Evolutionary conservation across 1,139 yeast species (phyloP), one percentile per base, ranked within the genome.

Genomic region (Taiozyma sp.): DNA sequence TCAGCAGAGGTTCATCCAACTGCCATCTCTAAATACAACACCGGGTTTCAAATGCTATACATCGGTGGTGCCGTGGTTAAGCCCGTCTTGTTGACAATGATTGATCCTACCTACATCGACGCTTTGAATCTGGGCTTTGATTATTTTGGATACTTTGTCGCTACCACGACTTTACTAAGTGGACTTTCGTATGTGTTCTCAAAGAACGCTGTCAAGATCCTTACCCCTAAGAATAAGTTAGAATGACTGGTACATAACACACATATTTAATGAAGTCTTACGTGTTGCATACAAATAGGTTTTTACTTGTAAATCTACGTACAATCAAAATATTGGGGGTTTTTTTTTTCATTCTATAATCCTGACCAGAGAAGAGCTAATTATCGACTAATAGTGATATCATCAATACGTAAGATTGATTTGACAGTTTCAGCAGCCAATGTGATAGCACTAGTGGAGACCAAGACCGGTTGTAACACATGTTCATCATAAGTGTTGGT

Each of bases 371-470:
- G 34, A 32, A 32, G 14, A 37, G 41, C 24, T 37, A 45, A 45
- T 64, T 72, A 85, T 67, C 91, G 80, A 64, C 88, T 81, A 62
- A 85, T 82, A 47, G 96, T 89, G 63, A 93, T 93, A 68, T 93
- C 99, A 69, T 93, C 99, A 63, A 95, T 93, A 72, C 99, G 86
- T 67, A 93, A 78, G 59, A 93, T 89, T 46, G 96, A 86, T 73
- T 95, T 95, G 54, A 93, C 98, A 63, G 97, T 88, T 73, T 93
- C 99, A 29, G 97, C 85, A 32, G 98, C 97, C 63, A 93, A 79
- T 16, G 96, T 83, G 53, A 93, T 85, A 45, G 99, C 96, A 70
- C 96, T 87, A 39, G 95, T 90, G 68, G 87, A 87, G 48, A 93
- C 99, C 69, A 93, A 77, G 8, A 90, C 96, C 6, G 99, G 99